Evolutionary conservation across 257 asterid species (phyloP).

Genomic region (Ilex aquifolium): DNA sequence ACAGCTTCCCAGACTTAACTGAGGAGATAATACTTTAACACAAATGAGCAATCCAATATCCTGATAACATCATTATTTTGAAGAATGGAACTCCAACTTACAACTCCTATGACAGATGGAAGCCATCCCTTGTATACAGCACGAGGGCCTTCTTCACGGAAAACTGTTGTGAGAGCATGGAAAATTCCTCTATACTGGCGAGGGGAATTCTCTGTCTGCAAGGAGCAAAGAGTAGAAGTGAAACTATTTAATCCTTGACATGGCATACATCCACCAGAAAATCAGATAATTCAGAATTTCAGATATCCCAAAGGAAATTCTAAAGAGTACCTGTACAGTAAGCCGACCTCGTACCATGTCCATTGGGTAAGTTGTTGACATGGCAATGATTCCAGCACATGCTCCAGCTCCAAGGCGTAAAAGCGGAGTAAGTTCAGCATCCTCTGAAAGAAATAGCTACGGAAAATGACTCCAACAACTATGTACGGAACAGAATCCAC

Average conservation of each 20-base stretch:
- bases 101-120: constrained; percentile 1
- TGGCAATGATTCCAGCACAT: constrained; percentile 1
- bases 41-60: too few species aligned
- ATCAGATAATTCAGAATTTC: too few species aligned
- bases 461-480: neutral
- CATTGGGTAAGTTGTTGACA: neutral
- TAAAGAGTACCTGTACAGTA: neutral
- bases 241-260: neutral
- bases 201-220: neutral
- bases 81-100: neutral
- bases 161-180: neutral
- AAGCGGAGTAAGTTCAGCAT: constrained; percentile 1
- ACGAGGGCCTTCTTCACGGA: neutral
- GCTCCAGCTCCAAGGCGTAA: constrained; percentile 3
- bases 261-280: too few species aligned
- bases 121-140: neutral
- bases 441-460: neutral
- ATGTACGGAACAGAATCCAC: too few species aligned
- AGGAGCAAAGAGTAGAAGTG: neutral
- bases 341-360: constrained; percentile 2
- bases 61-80: too few species aligned
- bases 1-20: too few species aligned
- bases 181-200: constrained; percentile 1
- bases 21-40: too few species aligned
- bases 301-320: too few species aligned